Evolutionary conservation across 148 eudicot species (phyloP), one percentile per base, ranked within the genome.

Genomic region (Amaranthus hypochondriacus): DNA sequence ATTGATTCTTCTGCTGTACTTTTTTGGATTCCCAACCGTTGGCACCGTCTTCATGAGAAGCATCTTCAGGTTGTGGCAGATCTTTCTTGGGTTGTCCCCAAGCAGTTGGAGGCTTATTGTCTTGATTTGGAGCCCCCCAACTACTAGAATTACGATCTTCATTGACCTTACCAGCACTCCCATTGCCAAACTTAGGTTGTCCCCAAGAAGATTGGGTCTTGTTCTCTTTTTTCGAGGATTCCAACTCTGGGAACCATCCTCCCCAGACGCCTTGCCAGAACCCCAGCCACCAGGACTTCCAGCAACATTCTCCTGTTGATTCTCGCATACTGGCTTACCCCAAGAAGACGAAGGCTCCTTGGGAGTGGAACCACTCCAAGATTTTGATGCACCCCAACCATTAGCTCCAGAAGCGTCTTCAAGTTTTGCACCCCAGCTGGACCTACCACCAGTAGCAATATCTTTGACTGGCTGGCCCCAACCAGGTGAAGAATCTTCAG

Each of bases 341-440:
- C 44, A 60, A 60, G 64, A 18, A 60, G 64, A 58, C 12, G 39
- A 58, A 5, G 62, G 21, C n/a, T 58, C 62, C 39, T 58, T 58
- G 5, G 62, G 39, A 8, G n/a, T 58, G 48, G 77, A 68, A 7
- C 39, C n/a, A 39, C 39, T 9, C 60, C 52, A 6, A 10, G 77
- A 60, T 56, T 75, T 67, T 18, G 77, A 51, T 62, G 75, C 68
- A 60, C 21, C 70, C 85, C 80, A 83, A 64, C 74, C 84, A 53
- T 49, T 77, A 56, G 86, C 55, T n/a, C 42, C 58, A 56, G 82
- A 67, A 5, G 70, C 66, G 63, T 60, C 46, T 71, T 76, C 80
- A 39, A 54, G 66, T 21, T 78, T 68, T 1, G 66, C 4, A 18
- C 77, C 85, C 85, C 80, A 76, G 63, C 21, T 70, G 42, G 78